phyloP scores from a whole-genome alignment of 2,329 filamentous ascomycete species.

The Mycosphaerella sp. region DNA sequence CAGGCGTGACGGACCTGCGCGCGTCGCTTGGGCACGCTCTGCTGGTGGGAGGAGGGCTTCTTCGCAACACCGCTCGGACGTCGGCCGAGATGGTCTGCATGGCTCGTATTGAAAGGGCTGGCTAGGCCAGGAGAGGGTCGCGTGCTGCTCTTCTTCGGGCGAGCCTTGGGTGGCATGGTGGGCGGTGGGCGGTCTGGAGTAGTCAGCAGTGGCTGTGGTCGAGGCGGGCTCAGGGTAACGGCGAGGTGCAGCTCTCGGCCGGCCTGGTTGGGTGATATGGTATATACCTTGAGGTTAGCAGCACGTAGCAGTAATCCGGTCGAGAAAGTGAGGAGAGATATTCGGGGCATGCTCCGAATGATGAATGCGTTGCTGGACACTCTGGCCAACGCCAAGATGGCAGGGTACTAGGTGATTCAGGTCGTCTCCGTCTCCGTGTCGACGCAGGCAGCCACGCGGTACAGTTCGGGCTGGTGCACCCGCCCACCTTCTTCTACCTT shows the following conservation, averaged over 20 bases:
- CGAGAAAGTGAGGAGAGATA: neutral
- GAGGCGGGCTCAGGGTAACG: neutral
- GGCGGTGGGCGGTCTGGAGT: neutral
- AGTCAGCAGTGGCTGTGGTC: neutral
- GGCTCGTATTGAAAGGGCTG: neutral
- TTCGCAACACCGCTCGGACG: neutral
- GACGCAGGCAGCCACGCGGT: neutral
- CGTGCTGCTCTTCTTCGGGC: neutral
- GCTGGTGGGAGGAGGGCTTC: neutral
- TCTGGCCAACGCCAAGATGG: neutral
- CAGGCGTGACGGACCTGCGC: constrained; percentile 5
- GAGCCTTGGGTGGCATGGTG: neutral
- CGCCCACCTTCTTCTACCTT: no score
- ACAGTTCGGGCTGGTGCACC: neutral
- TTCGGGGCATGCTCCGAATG: neutral
- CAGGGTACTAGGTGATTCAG: neutral
- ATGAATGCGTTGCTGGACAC: neutral
- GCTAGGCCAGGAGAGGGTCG: neutral
- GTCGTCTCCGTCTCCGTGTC: no score
- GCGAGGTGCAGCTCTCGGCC: neutral
- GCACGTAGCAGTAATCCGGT: neutral
- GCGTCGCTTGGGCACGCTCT: neutral
- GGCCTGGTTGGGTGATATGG: neutral
- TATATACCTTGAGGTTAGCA: neutral
- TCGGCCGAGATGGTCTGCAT: neutral